phyloP scores from a whole-genome alignment of 148 eudicot species.

The Camellia lanceoleosa region DNA sequence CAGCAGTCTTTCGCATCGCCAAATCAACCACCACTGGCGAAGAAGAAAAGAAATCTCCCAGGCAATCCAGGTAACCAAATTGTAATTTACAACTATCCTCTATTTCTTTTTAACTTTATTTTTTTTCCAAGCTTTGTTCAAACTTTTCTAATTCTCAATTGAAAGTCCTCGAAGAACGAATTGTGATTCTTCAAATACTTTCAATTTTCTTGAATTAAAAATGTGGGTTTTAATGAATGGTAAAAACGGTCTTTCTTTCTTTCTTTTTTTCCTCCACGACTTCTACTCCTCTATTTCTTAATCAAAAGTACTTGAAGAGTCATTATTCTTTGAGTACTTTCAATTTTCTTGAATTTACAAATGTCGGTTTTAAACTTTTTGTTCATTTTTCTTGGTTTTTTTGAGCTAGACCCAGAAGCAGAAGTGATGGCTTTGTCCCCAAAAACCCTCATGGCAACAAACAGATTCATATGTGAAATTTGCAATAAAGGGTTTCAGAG shows the following conservation, averaged over 20 bases:
- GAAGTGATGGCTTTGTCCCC: constrained; percentile 78
- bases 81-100: neutral
- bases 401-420: constrained; percentile 50
- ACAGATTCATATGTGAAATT: constrained; percentile 64
- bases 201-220: neutral
- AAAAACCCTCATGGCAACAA: constrained; percentile 52
- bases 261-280: neutral
- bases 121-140: too few relatives aligned
- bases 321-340: neutral
- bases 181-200: neutral
- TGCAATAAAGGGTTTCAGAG: constrained; percentile 76
- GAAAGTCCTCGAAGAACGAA: neutral
- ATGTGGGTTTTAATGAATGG: neutral
- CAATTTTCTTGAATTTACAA: neutral
- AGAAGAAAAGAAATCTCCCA: constrained; percentile 67
- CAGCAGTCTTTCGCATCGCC: constrained; percentile 34
- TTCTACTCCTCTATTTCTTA: neutral
- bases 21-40: constrained; percentile 39
- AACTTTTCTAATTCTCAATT: neutral
- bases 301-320: neutral
- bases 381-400: neutral
- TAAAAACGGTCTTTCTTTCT: neutral
- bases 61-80: constrained; percentile 61
- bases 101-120: neutral
- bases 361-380: neutral